Base-by-base conservation (phyloP, 139 green algal species). In the Microglena sp. region DNA sequence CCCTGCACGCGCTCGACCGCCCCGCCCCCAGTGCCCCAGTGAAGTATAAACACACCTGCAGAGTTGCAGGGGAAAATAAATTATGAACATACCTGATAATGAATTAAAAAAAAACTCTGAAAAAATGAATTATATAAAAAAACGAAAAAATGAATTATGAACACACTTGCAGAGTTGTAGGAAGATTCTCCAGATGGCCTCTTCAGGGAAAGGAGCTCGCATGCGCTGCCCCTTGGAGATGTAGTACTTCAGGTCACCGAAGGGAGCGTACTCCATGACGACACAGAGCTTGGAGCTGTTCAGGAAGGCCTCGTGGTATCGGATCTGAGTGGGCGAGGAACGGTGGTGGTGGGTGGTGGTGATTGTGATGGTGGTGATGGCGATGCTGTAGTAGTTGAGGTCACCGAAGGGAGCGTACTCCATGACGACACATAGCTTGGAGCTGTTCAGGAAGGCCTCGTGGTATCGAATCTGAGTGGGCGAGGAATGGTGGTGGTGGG, bases 391-490 rank as follows among this genome's bases (percentile, higher is more conserved):
- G 54, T 77, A 72, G 1, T 54, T 46, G 3, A 92, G 67, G 72
- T 90, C 83, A 2, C 83, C 83, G 62, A 81, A 78, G 2, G 76
- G 75, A 2, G 83, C 83, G 61, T 83, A 90, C 70, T 92, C 86
- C 86, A 92, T 90, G 6, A 92, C 79, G 33, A 87, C 87, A 60
- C 81, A 88, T n/a, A 92, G 80, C 66, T 77, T 77, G 70, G 81
- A 82, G 40, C 83, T 79, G 64, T 85, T 71, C 43, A 90, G 56
- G 57, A 92, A 92, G 6, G 83, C 79, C 69, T 92, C 86, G 58
- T 90, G 61, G 74, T 89, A 92, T 8, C 73, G 66, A 30, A 82
- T 73, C 75, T 82, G 61, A 50, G 40, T 11, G 18, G 40, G 40
- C 15, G 40, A 24, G 40, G 11, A 18, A 18, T 18, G 40, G 40